Evolutionary conservation across 2,329 filamentous ascomycete genomes (phyloP).

Genomic region (Fusarium tjaetaba): DNA sequence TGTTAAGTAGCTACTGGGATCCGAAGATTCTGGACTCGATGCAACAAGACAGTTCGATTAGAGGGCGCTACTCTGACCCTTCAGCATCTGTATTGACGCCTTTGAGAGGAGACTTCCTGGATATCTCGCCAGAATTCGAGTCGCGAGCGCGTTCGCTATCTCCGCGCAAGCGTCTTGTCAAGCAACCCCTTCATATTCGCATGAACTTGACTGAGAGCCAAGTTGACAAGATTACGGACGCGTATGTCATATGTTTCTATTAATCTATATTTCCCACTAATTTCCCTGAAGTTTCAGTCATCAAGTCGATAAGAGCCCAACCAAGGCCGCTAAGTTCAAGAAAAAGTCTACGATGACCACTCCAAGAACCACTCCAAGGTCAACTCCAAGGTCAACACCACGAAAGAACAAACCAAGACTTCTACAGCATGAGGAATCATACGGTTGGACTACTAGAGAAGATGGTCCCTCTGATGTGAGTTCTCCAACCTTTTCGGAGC

Average conservation of each 20-base stretch:
- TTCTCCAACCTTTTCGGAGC: conserved; percentile 46
- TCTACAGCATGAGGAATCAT: neutral
- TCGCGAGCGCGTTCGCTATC: conserved; percentile 50
- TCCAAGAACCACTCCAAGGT: conserved; percentile 33
- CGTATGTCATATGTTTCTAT: conserved; percentile 46
- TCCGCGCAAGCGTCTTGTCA: conserved; percentile 46
- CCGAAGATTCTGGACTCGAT: conserved; percentile 21
- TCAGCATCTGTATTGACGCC: conserved; percentile 41
- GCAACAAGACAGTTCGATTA: conserved; percentile 29
- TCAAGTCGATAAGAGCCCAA: conserved; percentile 44
- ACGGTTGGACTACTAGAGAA: conserved; percentile 15
- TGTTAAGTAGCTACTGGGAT: conserved; percentile 11
- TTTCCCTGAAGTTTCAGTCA: conserved; percentile 46
- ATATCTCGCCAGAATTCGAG: conserved; percentile 41
- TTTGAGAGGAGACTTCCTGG: conserved; percentile 52
- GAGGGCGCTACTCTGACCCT: conserved; percentile 39
- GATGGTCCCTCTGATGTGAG: conserved; percentile 17
- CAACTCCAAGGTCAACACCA: conserved; percentile 38
- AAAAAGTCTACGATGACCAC: conserved; percentile 29
- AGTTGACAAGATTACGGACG: conserved; percentile 59
- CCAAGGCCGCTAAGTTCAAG: conserved; percentile 27
- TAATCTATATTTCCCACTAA: conserved; percentile 5
- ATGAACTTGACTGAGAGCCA: conserved; percentile 61
- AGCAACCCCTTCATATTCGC: conserved; percentile 57
- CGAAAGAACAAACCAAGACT: conserved; percentile 21